Percentiles rank a stretch among this genome's conserved stretches.
Evolutionary conservation across 768 basidiomycete genomes (phyloP).

Genomic region (Chalciporus piperatus): DNA sequence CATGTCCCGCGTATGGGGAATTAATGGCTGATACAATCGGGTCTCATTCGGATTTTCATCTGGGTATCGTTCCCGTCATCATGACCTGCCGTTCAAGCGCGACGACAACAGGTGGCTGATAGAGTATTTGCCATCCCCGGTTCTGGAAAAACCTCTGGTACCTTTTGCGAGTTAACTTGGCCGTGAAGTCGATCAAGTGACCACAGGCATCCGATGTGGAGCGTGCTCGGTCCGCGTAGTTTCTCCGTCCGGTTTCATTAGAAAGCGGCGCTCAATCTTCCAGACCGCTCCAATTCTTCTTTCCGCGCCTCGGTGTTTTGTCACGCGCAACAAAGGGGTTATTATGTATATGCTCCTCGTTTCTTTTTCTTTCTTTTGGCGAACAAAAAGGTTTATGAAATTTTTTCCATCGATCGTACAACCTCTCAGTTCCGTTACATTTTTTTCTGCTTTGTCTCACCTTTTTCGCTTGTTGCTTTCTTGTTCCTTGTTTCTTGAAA

Average conservation of each 20-base stretch:
- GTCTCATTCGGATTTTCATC: background rate
- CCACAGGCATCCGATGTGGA: background rate
- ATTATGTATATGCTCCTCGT: constrained; percentile 3
- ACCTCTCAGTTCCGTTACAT: background rate
- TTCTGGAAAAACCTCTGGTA: background rate
- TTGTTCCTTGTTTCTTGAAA: background rate
- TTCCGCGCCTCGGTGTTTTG: background rate
- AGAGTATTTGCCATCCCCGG: constrained; percentile 6
- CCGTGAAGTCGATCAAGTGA: constrained; percentile 1
- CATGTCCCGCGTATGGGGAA: constrained; percentile 24
- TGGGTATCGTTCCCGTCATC: background rate
- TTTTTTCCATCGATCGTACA: background rate
- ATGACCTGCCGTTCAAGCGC: background rate
- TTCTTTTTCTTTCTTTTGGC: background rate
- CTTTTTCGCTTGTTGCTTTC: background rate
- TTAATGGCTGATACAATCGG: constrained; percentile 18
- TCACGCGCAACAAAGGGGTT: background rate
- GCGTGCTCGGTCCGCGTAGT: constrained; percentile 1
- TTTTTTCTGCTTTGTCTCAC: too few relatives aligned
- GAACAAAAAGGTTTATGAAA: background rate
- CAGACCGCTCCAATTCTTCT: background rate
- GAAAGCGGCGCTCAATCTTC: background rate
- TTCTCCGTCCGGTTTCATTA: background rate
- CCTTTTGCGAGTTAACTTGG: constrained; percentile 1
- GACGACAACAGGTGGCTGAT: constrained; percentile 3